Evolutionary conservation across 2,329 filamentous ascomycete species (phyloP).

Genomic region (Xylariaceae sp.): DNA sequence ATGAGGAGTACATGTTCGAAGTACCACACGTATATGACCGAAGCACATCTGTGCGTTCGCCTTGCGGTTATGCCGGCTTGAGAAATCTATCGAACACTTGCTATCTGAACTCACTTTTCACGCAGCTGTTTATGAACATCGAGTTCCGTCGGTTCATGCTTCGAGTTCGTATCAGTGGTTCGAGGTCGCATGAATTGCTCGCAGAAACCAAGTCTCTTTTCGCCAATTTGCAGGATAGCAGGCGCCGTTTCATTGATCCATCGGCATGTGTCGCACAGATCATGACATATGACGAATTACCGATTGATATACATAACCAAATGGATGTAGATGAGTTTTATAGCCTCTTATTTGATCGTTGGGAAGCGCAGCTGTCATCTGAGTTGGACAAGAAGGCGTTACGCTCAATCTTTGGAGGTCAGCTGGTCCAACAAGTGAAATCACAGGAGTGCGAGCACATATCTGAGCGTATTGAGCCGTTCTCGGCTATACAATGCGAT

Average conservation of each 20-base stretch:
- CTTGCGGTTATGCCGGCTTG: slow-evolving; percentile 83
- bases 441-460: slow-evolving; percentile 93
- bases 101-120: slow-evolving; percentile 91
- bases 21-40: slow-evolving; percentile 61
- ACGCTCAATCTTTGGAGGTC: slow-evolving; percentile 82
- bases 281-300: slow-evolving; percentile 74
- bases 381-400: slow-evolving; percentile 67
- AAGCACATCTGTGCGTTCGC: slow-evolving; percentile 63
- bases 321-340: slow-evolving; percentile 99
- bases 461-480: slow-evolving; percentile 83
- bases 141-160: slow-evolving; percentile 84
- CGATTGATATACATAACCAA: slow-evolving; percentile 82
- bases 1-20: slow-evolving; percentile 56
- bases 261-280: slow-evolving; percentile 69
- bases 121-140: slow-evolving; percentile 94
- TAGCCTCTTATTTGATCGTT: slow-evolving; percentile 85
- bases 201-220: slow-evolving; percentile 78
- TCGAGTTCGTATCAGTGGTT: slow-evolving; percentile 51
- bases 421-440: slow-evolving; percentile 90
- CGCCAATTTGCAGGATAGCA: slow-evolving; percentile 78
- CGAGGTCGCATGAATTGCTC: slow-evolving; percentile 62
- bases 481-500: slow-evolving; percentile 92
- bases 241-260: slow-evolving; percentile 69
- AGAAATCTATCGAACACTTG: slow-evolving; percentile 92
- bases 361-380: slow-evolving; percentile 74